A percentile compares a stretch with the other conserved stretches of the same genome.
Evolutionary conservation across 768 basidiomycete species (phyloP).

Genomic region (Trametes villosa): DNA sequence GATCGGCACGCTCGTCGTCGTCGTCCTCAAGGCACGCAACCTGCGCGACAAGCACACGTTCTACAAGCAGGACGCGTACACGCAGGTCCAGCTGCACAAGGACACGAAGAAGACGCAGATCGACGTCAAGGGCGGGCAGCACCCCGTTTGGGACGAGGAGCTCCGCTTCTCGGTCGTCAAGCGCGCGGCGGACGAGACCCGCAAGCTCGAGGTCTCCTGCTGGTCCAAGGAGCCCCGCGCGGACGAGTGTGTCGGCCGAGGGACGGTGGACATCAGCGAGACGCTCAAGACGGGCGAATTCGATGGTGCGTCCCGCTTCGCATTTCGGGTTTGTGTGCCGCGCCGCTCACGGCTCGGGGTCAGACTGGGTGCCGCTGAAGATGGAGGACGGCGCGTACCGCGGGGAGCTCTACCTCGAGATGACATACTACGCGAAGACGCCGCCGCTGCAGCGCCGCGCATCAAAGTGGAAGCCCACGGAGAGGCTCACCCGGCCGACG

Average conservation of each 20-base stretch:
- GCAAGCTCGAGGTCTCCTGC: conserved; percentile 74
- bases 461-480: conserved; percentile 36
- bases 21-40: conserved; percentile 84
- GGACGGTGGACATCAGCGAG: conserved; percentile 72
- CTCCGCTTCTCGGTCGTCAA: conserved; percentile 72
- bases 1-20: conserved; percentile 83
- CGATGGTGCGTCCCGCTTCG: conserved; percentile 64
- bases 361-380: conserved; percentile 73
- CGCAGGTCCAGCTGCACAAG: conserved; percentile 62
- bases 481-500: conserved; percentile 30
- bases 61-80: conserved; percentile 91
- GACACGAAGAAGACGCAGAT: conserved; percentile 69
- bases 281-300: conserved; percentile 88
- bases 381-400: conserved; percentile 61
- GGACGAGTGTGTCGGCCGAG: conserved; percentile 77
- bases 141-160: conserved; percentile 93
- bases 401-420: conserved; percentile 89
- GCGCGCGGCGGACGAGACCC: conserved; percentile 53
- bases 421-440: conserved; percentile 86
- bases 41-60: conserved; percentile 82
- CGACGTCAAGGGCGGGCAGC: conserved; percentile 88
- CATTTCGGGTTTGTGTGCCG: neutral
- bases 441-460: conserved; percentile 45
- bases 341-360: conserved; percentile 61
- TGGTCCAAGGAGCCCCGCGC: conserved; percentile 81